phyloP scores from a whole-genome alignment of 441 rosid species.

The Biscutella laevigata region DNA sequence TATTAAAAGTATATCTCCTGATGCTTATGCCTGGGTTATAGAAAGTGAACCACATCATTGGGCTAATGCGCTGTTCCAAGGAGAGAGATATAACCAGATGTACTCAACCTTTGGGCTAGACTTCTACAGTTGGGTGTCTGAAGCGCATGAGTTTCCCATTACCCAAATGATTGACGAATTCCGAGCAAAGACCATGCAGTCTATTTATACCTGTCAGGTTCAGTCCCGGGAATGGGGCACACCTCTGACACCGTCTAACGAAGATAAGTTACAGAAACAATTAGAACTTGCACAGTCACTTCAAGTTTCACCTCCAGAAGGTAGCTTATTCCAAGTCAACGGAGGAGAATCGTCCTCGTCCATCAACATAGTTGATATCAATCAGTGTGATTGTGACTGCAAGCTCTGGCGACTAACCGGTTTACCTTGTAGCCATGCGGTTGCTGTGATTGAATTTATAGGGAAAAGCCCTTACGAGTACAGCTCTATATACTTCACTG shows the following conservation, averaged over 20 bases:
- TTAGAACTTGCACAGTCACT: slow-evolving; percentile 32
- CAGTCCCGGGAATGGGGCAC: slow-evolving; percentile 52
- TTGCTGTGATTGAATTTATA: slow-evolving; percentile 41
- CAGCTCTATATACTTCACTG: slow-evolving; percentile 50
- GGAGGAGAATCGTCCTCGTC: slow-evolving; percentile 42
- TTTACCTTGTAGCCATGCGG: slow-evolving; percentile 63
- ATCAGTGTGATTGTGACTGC: slow-evolving; percentile 59
- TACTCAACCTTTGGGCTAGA: slow-evolving; percentile 48
- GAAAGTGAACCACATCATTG: slow-evolving; percentile 69
- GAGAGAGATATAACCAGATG: slow-evolving; percentile 59
- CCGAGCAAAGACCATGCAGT: slow-evolving; percentile 63
- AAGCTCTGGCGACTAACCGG: slow-evolving; percentile 52
- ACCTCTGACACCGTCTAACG: slow-evolving; percentile 53
- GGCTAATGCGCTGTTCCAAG: slow-evolving; percentile 58
- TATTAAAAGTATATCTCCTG: slow-evolving; percentile 55
- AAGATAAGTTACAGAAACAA: slow-evolving; percentile 50
- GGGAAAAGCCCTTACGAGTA: slow-evolving; percentile 52
- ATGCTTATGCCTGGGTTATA: slow-evolving; percentile 58
- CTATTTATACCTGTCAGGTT: slow-evolving; percentile 43
- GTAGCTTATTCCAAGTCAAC: slow-evolving; percentile 41
- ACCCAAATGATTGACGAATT: slow-evolving; percentile 59
- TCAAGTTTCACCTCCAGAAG: slow-evolving; percentile 33
- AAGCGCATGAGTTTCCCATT: slow-evolving; percentile 59
- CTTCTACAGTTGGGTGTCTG: slow-evolving; percentile 67
- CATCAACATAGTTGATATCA: slow-evolving; percentile 41